A percentile compares a stretch with the other conserved stretches of the same genome.
Evolutionary conservation across 495 filamentous ascomycete genomes (phyloP).

Genomic region (Penicillium subrubescens): DNA sequence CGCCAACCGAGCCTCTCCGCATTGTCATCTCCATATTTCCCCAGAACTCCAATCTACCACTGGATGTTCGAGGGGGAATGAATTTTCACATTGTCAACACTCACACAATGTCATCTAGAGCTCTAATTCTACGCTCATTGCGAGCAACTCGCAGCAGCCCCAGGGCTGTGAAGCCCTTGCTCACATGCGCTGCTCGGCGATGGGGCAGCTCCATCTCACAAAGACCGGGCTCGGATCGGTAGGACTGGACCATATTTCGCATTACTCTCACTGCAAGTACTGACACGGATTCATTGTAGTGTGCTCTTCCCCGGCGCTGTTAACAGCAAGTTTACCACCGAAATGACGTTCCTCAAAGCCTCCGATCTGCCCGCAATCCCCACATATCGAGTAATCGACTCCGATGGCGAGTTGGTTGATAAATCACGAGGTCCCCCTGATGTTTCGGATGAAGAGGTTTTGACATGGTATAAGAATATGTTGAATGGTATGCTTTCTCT

Average conservation of each 20-base stretch:
- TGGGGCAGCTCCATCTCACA: conserved; percentile 66
- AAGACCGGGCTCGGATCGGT: conserved; percentile 68
- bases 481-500: conserved; percentile 49
- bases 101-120: conserved; percentile 29
- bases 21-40: conserved; percentile 37
- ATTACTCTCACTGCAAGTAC: neutral
- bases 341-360: conserved; percentile 74
- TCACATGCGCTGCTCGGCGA: conserved; percentile 32
- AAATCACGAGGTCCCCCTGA: conserved; percentile 59
- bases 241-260: conserved; percentile 12
- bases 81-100: conserved; percentile 6
- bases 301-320: conserved; percentile 96
- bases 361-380: conserved; percentile 67
- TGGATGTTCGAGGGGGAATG: neutral
- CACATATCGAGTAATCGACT: conserved; percentile 85
- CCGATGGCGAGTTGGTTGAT: conserved; percentile 78
- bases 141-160: conserved; percentile 2
- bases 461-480: conserved; percentile 70
- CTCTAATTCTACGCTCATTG: conserved; percentile 17
- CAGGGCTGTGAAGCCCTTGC: neutral
- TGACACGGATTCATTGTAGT: conserved; percentile 35
- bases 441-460: conserved; percentile 67
- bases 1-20: conserved; percentile 35
- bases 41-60: conserved; percentile 11
- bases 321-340: conserved; percentile 84